Conservation (phyloP, 805 yeast species). For the Wickerhamomyces rabaulensis region DNA sequence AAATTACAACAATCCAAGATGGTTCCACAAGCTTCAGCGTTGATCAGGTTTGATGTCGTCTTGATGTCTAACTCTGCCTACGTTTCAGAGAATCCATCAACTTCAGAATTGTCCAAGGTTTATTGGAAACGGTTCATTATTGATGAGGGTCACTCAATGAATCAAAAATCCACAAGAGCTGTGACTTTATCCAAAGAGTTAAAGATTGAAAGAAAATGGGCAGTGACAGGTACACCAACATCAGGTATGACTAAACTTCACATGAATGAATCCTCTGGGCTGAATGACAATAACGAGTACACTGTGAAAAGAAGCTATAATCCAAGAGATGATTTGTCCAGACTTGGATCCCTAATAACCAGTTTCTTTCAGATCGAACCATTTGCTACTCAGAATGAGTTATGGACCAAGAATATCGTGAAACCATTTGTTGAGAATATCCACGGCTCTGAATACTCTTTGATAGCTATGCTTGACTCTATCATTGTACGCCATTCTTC, state of each 20-base stretch:
- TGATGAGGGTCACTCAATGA: constrained; percentile 73
- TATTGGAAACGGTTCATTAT: constrained; percentile 68
- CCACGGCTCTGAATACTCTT: constrained; percentile 36
- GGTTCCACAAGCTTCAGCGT: constrained; percentile 28
- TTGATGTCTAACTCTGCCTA: constrained; percentile 44
- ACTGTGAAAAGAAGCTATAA: constrained; percentile 45
- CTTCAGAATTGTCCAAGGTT: constrained; percentile 33
- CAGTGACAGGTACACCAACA: constrained; percentile 73
- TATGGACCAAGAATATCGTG: constrained; percentile 43
- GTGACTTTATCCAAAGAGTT: constrained; percentile 44
- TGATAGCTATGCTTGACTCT: constrained; percentile 38
- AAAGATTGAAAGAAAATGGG: constrained; percentile 62
- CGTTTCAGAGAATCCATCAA: constrained; percentile 32
- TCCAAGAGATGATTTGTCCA: constrained; percentile 46
- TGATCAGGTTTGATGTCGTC: constrained; percentile 47
- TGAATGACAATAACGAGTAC: constrained; percentile 27
- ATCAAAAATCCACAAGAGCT: constrained; percentile 43
- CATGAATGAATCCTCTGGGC: constrained; percentile 25
- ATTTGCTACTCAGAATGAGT: constrained; percentile 40
- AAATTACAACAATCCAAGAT: constrained; percentile 18
- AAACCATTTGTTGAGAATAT: constrained; percentile 40
- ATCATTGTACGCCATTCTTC: constrained; percentile 52
- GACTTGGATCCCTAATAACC: constrained; percentile 46
- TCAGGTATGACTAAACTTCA: constrained; percentile 59
- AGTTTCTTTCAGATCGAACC: constrained; percentile 58